Base-by-base conservation (phyloP, 768 basidiomycete genomes). In the Coprinopsis strossmayeri region DNA sequence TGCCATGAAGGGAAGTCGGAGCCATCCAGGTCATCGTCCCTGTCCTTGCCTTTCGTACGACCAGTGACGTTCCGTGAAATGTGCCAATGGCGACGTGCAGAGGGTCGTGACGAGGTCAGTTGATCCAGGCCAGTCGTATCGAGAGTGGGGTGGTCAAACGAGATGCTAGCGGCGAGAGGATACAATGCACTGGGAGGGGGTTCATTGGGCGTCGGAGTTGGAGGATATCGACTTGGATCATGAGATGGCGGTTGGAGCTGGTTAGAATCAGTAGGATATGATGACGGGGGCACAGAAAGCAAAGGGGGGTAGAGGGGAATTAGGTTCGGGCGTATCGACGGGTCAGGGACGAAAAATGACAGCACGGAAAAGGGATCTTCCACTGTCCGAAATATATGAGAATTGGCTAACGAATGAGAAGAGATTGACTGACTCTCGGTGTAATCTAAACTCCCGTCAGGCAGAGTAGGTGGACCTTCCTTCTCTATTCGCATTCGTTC, bases 361-460 rank as follows among this genome's bases (percentile, higher is more conserved):
- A 90, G 71, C 0, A 84, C 64, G 9, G 82, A 74, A 61, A 88
- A 88, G 0, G 87, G 85, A 52, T 88, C 84, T 61, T 90, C 87
- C 76, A 88, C 85, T 88, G 45, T 35, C 34, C 9, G 48, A 51
- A 28, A 27, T 34, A 34, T 43, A 34, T 54, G 24, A 51, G 49
- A 35, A 51, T 27, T 26, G 45, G 30, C 55, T 43, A 42, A 25
- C 21, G 39, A 5, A 30, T 34, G 32, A 11, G n/a, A 37, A 15
- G 27, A 37, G 39, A 7, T 40, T 44, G 34, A 67, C 80, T 34
- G 58, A 87, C 86, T 78, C 62, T 87, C 78, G 21, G 72, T 55
- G 55, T 87, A 88, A 63, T 87, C 81, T 26, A 90, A 66, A 61
- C 87, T 89, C n/a, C 87, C 87, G 58, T 91, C 87, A n/a, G 77